Base-by-base conservation (phyloP, 345 rosid species). In the Chamaenerion angustifolium region DNA sequence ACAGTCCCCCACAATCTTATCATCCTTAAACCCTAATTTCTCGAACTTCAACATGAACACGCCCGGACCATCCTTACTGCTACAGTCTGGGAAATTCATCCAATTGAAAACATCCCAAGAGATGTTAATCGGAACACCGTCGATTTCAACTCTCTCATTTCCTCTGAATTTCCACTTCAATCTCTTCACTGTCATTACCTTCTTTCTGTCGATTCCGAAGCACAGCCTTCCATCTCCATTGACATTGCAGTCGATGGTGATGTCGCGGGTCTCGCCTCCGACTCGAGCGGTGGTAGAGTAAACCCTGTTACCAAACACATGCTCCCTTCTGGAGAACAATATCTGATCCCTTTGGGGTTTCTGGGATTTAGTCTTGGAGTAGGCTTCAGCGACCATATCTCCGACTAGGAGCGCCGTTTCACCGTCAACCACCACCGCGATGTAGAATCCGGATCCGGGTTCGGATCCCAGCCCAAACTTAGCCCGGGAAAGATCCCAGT, bases 31-130 rank as follows among this genome's bases (percentile, higher is more conserved):
- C 16, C 51, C 56, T 43, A 63, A 57, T 46, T 72, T 71, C 27
- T 86, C 98, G 46, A 93, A 93, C 63, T 80, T 69, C 66, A 93
- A 82, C 84, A 80, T 76, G 74, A 93, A 93, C 49, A 88, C 82
- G 0, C 84, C 95, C 48, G 80, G 86, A 10, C 76, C 71, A 10
- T 69, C 63, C 3, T 27, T 27, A 11, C 41, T 1, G 46, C 41
- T 56, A n/a, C 55, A 60, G 13, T 67, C 79, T 19, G 84, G 76
- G 46, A 84, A 84, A 8, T 31, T 31, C 44, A 92, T 46, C 98
- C 98, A 92, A 46, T 82, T 87, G 56, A 87, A 80, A 2, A 92
- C 88, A 44, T 92, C 98, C 98, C 98, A 92, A 0, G 95, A 92
- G 68, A 92, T 68, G 50, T 84, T 92, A 4, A 87, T 58, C 9